Evolutionary conservation across 2,329 filamentous ascomycete genomes (phyloP), one percentile per base, ranked within the genome.

Genomic region (Cordyceps farinosa): DNA sequence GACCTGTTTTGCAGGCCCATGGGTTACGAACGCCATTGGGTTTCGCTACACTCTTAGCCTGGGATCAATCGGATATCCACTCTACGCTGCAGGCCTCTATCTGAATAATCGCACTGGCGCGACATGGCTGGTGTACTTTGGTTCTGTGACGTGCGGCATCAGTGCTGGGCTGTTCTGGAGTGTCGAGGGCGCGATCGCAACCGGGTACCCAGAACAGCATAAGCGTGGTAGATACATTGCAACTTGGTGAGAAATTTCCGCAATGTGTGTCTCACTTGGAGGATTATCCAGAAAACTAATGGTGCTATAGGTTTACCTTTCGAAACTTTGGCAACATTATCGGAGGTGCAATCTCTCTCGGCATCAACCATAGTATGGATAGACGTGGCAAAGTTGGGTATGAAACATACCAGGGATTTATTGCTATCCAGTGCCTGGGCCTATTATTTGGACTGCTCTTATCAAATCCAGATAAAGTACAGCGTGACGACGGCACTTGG

Each of bases 111-210:
- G 85, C 1, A 88, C 79, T 67, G 83, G 84, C 2, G 84, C 77
- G 2, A 80, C 83, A 62, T 90, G 87, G 87, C 80, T 89, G 44
- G 81, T 88, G 15, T 77, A 88, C 7, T 76, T 90, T 38, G 87
- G 86, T 2, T 84, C 84, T 10, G 85, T 84, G 0, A 76, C 85
- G 1, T 89, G 85, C 69, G 87, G 87, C 22, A 76, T 88, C 27
- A 84, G 82, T 0, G 87, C 87, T 0, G 87, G 87, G 0, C 78
- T 89, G 2, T 89, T 89, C 73, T 90, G 87, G 87, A 84, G 84
- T 74, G 84, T 85, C 0, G 87, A 90, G 75, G 86, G 84, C 1
- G 87, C 87, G 0, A 87, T 90, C 62, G 84, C 85, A 0, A 79
- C 89, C 2, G 79, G 82, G 0, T 90, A 89, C 67, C 86, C 87